Evolutionary conservation across 2,329 filamentous ascomycete genomes (phyloP).

Genomic region (Penicillium griseofulvum): DNA sequence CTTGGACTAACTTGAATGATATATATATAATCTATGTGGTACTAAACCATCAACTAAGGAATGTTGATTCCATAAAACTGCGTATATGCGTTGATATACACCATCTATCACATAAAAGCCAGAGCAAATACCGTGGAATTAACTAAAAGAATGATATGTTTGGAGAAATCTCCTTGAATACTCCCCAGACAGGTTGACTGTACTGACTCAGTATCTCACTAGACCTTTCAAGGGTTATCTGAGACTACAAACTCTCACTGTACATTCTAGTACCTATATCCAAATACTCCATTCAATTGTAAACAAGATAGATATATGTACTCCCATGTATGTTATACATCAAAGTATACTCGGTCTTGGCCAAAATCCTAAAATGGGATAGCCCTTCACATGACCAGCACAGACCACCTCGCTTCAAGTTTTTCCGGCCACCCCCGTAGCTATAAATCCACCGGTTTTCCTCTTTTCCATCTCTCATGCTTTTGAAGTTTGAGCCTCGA

Average conservation of each 20-base stretch:
- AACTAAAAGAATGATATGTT: background rate
- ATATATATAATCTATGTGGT: background rate
- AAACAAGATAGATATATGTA: background rate
- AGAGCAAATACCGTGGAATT: background rate
- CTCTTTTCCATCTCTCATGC: slow-evolving; percentile 16
- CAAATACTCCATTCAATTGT: background rate
- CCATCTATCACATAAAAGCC: background rate
- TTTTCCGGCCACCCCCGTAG: slow-evolving; percentile 22
- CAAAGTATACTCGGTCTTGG: background rate
- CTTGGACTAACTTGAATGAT: too few relatives aligned
- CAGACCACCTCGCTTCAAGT: slow-evolving; percentile 38
- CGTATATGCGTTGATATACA: fast-evolving
- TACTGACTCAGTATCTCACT: background rate
- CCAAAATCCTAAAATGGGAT: background rate
- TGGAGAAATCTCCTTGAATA: background rate
- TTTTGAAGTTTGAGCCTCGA: slow-evolving; percentile 24
- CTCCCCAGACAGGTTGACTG: background rate
- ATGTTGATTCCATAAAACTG: background rate
- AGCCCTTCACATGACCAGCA: slow-evolving; percentile 29
- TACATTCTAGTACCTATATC: background rate
- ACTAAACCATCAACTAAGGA: too few relatives aligned
- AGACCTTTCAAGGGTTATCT: background rate
- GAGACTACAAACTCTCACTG: background rate
- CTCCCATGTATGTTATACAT: too few relatives aligned
- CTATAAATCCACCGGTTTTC: slow-evolving; percentile 19